Evolutionary conservation across 2,329 filamentous ascomycete genomes (phyloP), one percentile per base, ranked within the genome.

Genomic region (Setomelanomma holmii): DNA sequence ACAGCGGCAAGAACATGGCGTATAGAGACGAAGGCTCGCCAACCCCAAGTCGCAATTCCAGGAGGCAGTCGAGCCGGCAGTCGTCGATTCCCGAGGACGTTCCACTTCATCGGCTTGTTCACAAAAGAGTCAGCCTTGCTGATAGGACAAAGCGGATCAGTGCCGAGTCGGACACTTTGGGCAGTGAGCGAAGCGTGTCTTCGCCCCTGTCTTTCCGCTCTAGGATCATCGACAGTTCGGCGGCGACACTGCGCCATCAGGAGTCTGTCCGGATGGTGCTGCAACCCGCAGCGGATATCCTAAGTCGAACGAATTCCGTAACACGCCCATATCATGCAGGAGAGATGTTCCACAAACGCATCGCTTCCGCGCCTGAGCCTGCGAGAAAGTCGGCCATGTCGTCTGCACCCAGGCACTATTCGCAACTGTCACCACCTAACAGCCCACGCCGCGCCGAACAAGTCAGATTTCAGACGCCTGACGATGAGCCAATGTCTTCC

Each of bases 1-100:
- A 85, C 63, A 79, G 79, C 5, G 80, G 78, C 40, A 84, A 81
- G 67, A 81, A 81, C 53, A 67, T 77, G 49, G 82, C 82, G 2
- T 71, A 84, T 30, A 78, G 77, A 44, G 78, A 76, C 40, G 48
- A 59, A 22, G 67, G 64, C 49, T 68, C 68, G 5, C 60, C 69
- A 4, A 54, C 46, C n/a, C 46, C 64, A 6, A 66, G 68, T 8
- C 77, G 77, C 54, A 79, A 77, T 10, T 77, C 80, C 3, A 62
- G 75, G 3, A 68, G 77, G 5, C 68, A 63, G 30, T 81, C 80
- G 2, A 76, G 77, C 24, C 76, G 77, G 34, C 75, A 74, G 16
- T 83, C 82, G 1, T 57, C 76, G 8, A 68, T 68, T 12, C 79
- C 77, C 2, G 75, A 75, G 22, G 68, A 75, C 10, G 70, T 79